Evolutionary conservation across 208 protist genomes (phyloP).

Genomic region (Trypanosoma caninum): DNA sequence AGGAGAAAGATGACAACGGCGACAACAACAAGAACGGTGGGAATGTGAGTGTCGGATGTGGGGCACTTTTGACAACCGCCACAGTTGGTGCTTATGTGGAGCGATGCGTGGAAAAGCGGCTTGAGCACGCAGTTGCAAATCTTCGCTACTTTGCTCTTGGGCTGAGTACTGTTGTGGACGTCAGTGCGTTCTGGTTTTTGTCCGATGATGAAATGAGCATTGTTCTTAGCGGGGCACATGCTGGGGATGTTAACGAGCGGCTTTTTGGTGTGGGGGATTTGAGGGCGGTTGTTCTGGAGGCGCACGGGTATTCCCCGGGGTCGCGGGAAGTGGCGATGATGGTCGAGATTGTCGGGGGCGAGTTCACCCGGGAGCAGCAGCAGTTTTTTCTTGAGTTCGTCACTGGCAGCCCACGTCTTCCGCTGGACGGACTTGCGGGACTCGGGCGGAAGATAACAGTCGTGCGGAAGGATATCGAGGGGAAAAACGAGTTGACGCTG

Average conservation of each 20-base stretch:
- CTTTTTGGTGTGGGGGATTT: slow-evolving; percentile 76
- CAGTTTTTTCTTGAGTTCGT: slow-evolving; percentile 86
- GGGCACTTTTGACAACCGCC: slow-evolving; percentile 25
- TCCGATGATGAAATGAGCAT: slow-evolving; percentile 47
- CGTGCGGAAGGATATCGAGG: slow-evolving; percentile 80
- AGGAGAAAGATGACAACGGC: too few relatives aligned
- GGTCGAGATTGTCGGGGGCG: slow-evolving; percentile 56
- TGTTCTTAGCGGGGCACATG: slow-evolving; percentile 45
- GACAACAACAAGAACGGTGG: too few relatives aligned
- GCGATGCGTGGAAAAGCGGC: slow-evolving; percentile 18
- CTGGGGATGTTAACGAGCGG: slow-evolving; percentile 18
- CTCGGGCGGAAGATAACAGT: slow-evolving; percentile 78
- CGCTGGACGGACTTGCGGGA: slow-evolving; percentile 69
- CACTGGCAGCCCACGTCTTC: slow-evolving; percentile 80
- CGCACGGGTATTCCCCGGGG: slow-evolving; percentile 79
- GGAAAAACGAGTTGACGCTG: slow-evolving; percentile 57
- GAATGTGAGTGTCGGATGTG: too few relatives aligned
- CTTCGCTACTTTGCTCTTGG: slow-evolving; percentile 59
- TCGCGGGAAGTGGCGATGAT: slow-evolving; percentile 66
- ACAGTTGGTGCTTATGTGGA: slow-evolving; percentile 36
- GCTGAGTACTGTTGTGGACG: slow-evolving; percentile 56
- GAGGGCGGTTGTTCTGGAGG: slow-evolving; percentile 42
- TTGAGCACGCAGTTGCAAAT: slow-evolving; percentile 45
- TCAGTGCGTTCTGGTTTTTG: slow-evolving; percentile 46
- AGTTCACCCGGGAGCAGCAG: slow-evolving; percentile 69